phyloP scores from a whole-genome alignment of 306 rosid species.

The Prunus campanulata region DNA sequence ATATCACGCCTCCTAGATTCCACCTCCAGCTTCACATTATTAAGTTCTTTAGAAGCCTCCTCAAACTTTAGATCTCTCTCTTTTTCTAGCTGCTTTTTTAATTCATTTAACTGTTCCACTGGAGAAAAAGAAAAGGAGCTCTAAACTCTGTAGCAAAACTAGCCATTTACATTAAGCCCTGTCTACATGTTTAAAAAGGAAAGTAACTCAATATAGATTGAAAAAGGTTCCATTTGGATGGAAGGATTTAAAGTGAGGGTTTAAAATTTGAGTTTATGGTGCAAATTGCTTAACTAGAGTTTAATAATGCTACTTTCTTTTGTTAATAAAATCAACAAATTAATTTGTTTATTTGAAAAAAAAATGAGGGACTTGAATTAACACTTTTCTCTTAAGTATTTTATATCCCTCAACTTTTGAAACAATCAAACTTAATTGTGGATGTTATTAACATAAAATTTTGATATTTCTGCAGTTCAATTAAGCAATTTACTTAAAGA shows the following conservation, averaged over 20 bases:
- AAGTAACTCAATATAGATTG: conserved; percentile 13
- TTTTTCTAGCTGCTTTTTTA: conserved; percentile 51
- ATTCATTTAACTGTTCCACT: conserved; percentile 64
- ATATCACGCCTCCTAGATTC: conserved; percentile 57
- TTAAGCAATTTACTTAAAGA: background rate
- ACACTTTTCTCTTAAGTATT: background rate
- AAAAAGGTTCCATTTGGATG: background rate
- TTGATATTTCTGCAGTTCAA: background rate
- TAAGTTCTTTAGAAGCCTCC: conserved; percentile 50
- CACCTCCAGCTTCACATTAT: conserved; percentile 45
- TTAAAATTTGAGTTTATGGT: background rate
- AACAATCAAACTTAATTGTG: background rate
- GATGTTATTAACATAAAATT: background rate
- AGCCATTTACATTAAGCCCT: background rate
- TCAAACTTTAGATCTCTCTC: conserved; percentile 50
- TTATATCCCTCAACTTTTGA: background rate
- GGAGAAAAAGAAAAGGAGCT: conserved; percentile 18
- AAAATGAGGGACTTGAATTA: background rate
- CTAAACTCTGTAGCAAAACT: background rate
- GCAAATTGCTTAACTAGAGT: background rate
- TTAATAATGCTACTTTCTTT: background rate
- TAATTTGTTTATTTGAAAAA: background rate
- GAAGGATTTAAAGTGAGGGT: background rate
- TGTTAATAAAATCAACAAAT: background rate
- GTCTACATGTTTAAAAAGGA: background rate